Evolutionary conservation across 2,329 filamentous ascomycete species (phyloP).

Genomic region (Herpotrichia juniperi): DNA sequence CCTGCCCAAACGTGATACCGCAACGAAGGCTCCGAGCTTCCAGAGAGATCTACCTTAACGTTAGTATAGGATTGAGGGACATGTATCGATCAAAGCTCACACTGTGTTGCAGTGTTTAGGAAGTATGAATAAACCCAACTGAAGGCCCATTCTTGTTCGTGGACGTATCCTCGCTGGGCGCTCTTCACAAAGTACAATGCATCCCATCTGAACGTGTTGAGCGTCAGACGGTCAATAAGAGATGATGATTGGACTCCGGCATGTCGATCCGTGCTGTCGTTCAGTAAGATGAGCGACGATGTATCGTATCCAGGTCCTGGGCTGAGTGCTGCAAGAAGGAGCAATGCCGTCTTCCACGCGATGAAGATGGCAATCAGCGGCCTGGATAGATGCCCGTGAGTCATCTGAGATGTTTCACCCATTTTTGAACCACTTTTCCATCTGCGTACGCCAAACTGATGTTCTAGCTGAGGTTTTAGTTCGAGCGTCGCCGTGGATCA

Average conservation of each 20-base stretch:
- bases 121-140: slow-evolving; percentile 62
- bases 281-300: slow-evolving; percentile 65
- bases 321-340: slow-evolving; percentile 65
- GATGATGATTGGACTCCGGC: slow-evolving; percentile 20
- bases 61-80: slow-evolving; percentile 24
- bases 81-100: slow-evolving; percentile 39
- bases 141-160: slow-evolving; percentile 89
- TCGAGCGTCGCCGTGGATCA: neutral
- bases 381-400: neutral
- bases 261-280: slow-evolving; percentile 26
- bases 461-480: neutral
- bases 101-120: slow-evolving; percentile 48
- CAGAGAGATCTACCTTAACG: slow-evolving; percentile 43
- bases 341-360: slow-evolving; percentile 70
- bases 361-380: slow-evolving; percentile 54
- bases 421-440: neutral
- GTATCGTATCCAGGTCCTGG: slow-evolving; percentile 76
- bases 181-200: slow-evolving; percentile 75
- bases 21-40: slow-evolving; percentile 14
- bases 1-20: slow-evolving; percentile 58
- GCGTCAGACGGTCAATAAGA: slow-evolving; percentile 47
- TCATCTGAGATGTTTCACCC: neutral
- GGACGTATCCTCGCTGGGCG: slow-evolving; percentile 68
- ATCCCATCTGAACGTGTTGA: slow-evolving; percentile 77
- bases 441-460: neutral